Conservation (phyloP, 805 yeast genomes). For the Pichia insulana region DNA sequence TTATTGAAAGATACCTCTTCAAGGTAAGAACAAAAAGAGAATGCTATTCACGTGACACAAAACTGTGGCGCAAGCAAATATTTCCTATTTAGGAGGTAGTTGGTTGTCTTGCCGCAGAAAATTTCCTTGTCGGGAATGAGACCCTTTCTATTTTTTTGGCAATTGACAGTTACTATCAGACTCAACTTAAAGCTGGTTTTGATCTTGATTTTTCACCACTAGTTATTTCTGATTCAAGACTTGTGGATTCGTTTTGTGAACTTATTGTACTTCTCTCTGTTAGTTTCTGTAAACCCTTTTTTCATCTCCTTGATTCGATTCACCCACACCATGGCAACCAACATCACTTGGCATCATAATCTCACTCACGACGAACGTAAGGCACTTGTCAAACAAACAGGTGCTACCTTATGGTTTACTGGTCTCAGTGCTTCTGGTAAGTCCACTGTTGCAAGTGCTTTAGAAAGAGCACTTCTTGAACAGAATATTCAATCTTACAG, state of each 20-base stretch:
- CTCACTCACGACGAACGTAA: constrained; percentile 77
- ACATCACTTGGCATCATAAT: constrained; percentile 94
- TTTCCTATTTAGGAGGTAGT: background rate
- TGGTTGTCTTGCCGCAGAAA: too few species aligned
- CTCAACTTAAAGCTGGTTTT: too few species aligned
- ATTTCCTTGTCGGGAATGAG: background rate
- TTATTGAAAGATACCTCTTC: too few species aligned
- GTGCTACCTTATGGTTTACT: constrained; percentile 91
- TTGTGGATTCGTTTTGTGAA: too few species aligned
- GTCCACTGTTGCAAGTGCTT: constrained; percentile 86
- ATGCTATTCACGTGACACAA: constrained; percentile 1
- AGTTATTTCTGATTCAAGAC: too few species aligned
- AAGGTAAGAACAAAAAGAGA: too few species aligned
- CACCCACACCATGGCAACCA: constrained; percentile 66
- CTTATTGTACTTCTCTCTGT: too few species aligned
- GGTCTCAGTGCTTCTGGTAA: constrained; percentile 95
- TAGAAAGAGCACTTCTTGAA: constrained; percentile 73
- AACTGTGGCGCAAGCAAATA: background rate
- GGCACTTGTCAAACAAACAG: constrained; percentile 63
- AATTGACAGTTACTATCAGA: too few species aligned
- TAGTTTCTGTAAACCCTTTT: too few species aligned
- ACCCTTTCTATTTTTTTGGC: too few species aligned
- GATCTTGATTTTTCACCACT: too few species aligned
- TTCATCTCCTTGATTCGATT: too few species aligned
- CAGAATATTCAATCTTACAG: constrained; percentile 71